Percentiles rank a stretch among this genome's conserved stretches.
Evolutionary conservation across 352 stramenopile genomes (phyloP).

Genomic region (Pythium utonaiense): DNA sequence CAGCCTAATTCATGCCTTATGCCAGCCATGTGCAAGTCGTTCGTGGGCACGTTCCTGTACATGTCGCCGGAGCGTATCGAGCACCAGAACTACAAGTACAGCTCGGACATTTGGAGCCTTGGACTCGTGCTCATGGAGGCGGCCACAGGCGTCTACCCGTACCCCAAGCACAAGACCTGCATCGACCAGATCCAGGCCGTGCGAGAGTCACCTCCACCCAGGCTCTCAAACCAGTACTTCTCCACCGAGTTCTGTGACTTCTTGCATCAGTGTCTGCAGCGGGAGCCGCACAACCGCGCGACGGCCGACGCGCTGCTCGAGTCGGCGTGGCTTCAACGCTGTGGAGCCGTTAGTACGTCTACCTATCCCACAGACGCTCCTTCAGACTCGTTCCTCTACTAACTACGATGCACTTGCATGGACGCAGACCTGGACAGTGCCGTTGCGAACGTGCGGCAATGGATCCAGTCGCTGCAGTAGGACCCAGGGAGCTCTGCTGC

Average conservation of each 20-base stretch:
- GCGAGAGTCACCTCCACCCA: slow-evolving; percentile 61
- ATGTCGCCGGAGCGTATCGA: slow-evolving; percentile 92
- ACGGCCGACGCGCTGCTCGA: slow-evolving; percentile 58
- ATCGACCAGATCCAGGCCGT: slow-evolving; percentile 87
- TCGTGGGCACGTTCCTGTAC: slow-evolving; percentile 92
- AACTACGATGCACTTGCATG: background rate
- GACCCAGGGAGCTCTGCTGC: background rate
- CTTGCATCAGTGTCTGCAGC: slow-evolving; percentile 58
- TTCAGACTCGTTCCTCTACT: background rate
- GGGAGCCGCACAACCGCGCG: slow-evolving; percentile 59
- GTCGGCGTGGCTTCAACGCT: slow-evolving; percentile 72
- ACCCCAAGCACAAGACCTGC: slow-evolving; percentile 71
- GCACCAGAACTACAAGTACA: slow-evolving; percentile 85
- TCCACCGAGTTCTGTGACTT: slow-evolving; percentile 75
- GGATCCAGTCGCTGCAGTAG: slow-evolving; percentile 71
- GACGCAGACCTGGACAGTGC: slow-evolving; percentile 29
- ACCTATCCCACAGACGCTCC: background rate
- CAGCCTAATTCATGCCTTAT: too few species aligned
- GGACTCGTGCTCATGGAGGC: slow-evolving; percentile 91
- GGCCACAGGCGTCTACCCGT: slow-evolving; percentile 86
- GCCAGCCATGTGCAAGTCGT: slow-evolving; percentile 92
- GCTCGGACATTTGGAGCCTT: slow-evolving; percentile 92
- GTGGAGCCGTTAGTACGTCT: slow-evolving; percentile 59
- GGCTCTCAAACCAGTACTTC: slow-evolving; percentile 63
- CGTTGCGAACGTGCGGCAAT: slow-evolving; percentile 55